Evolutionary conservation across 2,329 filamentous ascomycete genomes (phyloP).

Genomic region (Clarireedia hainanense): DNA sequence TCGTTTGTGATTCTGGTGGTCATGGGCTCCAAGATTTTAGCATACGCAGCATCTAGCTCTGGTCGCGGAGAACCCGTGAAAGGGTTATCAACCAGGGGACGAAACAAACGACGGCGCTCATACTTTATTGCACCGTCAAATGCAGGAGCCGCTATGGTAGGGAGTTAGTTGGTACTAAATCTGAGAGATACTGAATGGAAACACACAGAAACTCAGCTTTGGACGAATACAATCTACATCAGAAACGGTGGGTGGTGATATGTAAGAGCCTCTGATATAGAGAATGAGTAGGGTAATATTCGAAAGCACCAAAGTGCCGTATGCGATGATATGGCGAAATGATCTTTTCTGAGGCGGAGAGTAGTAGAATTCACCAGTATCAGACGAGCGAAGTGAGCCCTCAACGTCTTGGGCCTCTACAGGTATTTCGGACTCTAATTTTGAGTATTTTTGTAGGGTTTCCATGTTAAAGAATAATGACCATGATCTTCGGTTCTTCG

Average conservation of each 20-base stretch:
- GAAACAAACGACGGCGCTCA: background rate
- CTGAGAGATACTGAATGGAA: background rate
- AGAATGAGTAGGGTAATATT: background rate
- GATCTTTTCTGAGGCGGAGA: background rate
- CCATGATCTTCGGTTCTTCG: no score
- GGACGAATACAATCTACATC: background rate
- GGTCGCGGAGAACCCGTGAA: background rate
- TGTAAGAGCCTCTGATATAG: background rate
- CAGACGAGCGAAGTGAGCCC: background rate
- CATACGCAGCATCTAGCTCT: background rate
- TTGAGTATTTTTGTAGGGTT: no score
- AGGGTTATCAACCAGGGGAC: background rate
- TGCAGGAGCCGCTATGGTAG: background rate
- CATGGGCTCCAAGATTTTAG: background rate
- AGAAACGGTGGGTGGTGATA: background rate
- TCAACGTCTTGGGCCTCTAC: no score
- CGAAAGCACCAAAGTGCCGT: background rate
- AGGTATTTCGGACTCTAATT: no score
- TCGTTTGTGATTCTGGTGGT: background rate
- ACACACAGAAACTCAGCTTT: background rate
- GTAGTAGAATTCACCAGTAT: background rate
- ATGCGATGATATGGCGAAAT: background rate
- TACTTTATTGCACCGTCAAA: background rate
- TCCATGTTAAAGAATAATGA: no score
- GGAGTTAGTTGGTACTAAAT: background rate